Evolutionary conservation across 1,284 basidiomycete species (phyloP).

Genomic region (Coniophora puteana): DNA sequence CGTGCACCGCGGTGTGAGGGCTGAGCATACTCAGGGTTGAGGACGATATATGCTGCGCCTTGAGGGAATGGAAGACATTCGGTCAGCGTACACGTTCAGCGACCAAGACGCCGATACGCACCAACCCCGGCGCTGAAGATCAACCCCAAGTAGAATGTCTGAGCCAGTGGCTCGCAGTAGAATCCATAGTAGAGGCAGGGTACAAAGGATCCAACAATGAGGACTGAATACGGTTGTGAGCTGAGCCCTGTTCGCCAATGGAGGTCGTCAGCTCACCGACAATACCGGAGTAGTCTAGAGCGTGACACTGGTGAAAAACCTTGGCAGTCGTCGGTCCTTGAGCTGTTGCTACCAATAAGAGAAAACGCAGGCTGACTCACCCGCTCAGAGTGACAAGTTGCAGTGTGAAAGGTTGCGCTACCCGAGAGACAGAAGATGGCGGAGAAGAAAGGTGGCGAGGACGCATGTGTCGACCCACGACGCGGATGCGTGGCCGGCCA

Average conservation of each 20-base stretch:
- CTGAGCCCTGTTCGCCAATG: not conserved
- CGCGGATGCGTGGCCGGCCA: conserved; percentile 44
- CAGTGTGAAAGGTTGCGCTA: conserved; percentile 78
- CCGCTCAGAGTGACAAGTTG: conserved; percentile 68
- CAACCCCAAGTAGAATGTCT: conserved; percentile 47
- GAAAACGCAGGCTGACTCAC: conserved; percentile 32
- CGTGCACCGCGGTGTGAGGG: conserved; percentile 75
- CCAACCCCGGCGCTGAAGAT: conserved; percentile 61
- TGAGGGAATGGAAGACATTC: conserved; percentile 15
- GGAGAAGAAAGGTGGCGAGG: conserved; percentile 69
- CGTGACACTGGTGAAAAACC: conserved; percentile 52
- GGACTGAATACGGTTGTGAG: conserved; percentile 25
- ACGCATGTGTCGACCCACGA: conserved; percentile 64
- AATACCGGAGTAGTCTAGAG: conserved; percentile 74
- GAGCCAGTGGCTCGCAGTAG: conserved; percentile 56
- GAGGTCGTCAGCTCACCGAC: conserved; percentile 35
- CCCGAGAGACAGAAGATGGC: conserved; percentile 73
- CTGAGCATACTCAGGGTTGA: conserved; percentile 77
- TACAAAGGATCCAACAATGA: conserved; percentile 81
- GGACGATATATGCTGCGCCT: conserved; percentile 75
- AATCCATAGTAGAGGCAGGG: conserved; percentile 75
- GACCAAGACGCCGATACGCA: conserved; percentile 32
- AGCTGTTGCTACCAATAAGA: not conserved
- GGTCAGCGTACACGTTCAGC: conserved; percentile 3
- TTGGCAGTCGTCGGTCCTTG: conserved; percentile 17